A percentile compares a stretch with the other conserved stretches of the same genome.
Evolutionary conservation across 257 asterid species (phyloP).

Genomic region (Lantana camara): DNA sequence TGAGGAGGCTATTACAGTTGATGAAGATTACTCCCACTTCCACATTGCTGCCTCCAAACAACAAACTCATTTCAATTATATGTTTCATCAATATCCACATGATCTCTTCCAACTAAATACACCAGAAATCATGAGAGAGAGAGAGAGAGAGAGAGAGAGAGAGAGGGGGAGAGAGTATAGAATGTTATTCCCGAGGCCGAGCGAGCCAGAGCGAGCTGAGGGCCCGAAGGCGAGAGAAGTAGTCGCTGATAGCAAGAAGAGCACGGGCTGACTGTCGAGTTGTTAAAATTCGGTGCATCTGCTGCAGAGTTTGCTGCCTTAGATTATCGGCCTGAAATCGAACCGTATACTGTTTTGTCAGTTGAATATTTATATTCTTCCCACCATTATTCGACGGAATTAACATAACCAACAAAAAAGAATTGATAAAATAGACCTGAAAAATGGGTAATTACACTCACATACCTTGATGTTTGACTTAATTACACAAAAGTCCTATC

Average conservation of each 20-base stretch:
- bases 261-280: slow-evolving; percentile 97
- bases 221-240: slow-evolving; percentile 90
- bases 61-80: slow-evolving; percentile 24
- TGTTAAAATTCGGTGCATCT: slow-evolving; percentile 86
- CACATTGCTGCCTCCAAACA: slow-evolving; percentile 20
- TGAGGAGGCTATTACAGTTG: slow-evolving; percentile 19
- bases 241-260: slow-evolving; percentile 81
- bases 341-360: background rate
- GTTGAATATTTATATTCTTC: background rate
- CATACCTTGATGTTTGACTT: too few relatives aligned
- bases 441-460: too few relatives aligned
- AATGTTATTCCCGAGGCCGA: slow-evolving; percentile 74
- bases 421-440: too few relatives aligned
- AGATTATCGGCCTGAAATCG: slow-evolving; percentile 81
- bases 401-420: too few relatives aligned
- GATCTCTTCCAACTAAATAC: slow-evolving; percentile 24
- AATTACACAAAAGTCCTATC: too few relatives aligned
- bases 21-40: slow-evolving; percentile 7
- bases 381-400: background rate
- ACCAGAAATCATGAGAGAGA: background rate
- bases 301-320: slow-evolving; percentile 90
- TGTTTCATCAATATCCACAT: slow-evolving; percentile 7
- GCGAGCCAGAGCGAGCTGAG: slow-evolving; percentile 97
- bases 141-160: slow-evolving; percentile 63
- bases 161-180: slow-evolving; percentile 38